A percentile compares a stretch with the other conserved stretches of the same genome.
Evolutionary conservation across 176 grass and related monocot species (phyloP).

Genomic region (Luzula sylvatica): DNA sequence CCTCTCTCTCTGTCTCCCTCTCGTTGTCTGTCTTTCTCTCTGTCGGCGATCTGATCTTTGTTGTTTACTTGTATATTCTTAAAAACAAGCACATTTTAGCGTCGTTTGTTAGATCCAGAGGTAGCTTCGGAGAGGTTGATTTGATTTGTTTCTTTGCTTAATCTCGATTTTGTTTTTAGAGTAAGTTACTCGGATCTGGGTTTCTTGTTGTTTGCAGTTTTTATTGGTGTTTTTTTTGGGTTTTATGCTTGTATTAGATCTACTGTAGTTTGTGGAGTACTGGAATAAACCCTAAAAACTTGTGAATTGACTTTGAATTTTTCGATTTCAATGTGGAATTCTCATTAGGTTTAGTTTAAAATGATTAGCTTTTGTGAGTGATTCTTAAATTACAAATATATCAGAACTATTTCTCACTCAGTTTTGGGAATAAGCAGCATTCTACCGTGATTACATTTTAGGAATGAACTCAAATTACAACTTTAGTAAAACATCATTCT

Average conservation of each 20-base stretch:
- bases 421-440: background rate
- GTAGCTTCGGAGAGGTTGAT: background rate
- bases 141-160: background rate
- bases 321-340: too few relatives aligned
- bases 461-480: conserved; percentile 1
- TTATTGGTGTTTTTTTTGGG: background rate
- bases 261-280: background rate
- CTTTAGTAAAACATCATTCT: background rate
- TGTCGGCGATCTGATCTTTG: too few relatives aligned
- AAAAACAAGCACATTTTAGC: too few relatives aligned
- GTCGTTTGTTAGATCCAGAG: conserved; percentile 1
- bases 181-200: background rate
- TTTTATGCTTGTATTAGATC: background rate
- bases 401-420: too few relatives aligned
- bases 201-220: too few relatives aligned
- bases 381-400: too few relatives aligned
- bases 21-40: too few relatives aligned
- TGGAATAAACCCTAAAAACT: background rate
- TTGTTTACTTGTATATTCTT: too few relatives aligned
- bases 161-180: background rate
- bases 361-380: background rate
- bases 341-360: background rate
- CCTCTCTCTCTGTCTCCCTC: background rate
- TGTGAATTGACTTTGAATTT: background rate
- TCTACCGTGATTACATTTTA: background rate